Conservation (phyloP, 1,284 basidiomycete genomes). For the Rhizopogon hawkerae region DNA sequence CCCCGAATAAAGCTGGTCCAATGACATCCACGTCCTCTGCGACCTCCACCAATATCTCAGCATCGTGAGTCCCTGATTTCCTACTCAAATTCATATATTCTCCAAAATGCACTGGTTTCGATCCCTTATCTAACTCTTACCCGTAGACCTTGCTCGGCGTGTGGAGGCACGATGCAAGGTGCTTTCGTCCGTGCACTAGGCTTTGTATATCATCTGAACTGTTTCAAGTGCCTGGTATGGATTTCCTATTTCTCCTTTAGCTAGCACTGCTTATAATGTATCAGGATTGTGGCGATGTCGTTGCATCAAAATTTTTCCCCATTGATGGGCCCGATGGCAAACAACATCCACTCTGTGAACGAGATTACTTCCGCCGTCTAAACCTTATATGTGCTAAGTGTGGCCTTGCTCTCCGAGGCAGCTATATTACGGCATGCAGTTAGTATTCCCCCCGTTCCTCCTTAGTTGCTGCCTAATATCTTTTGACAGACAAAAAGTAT, state of each 20-base stretch:
- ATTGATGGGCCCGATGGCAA: slow-evolving; percentile 82
- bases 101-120: slow-evolving; percentile 1
- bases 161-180: slow-evolving; percentile 76
- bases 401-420: slow-evolving; percentile 86
- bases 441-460: slow-evolving; percentile 34
- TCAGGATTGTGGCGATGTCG: slow-evolving; percentile 93
- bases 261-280: slow-evolving; percentile 1
- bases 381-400: slow-evolving; percentile 97
- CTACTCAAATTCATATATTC: slow-evolving; percentile 16
- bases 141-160: slow-evolving; percentile 59
- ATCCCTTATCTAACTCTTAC: slow-evolving; percentile 13
- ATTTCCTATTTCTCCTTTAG: slow-evolving; percentile 10
- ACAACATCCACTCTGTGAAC: slow-evolving; percentile 92
- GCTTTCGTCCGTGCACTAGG: slow-evolving; percentile 95
- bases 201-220: slow-evolving; percentile 91
- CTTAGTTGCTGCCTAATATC: slow-evolving; percentile 14
- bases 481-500: slow-evolving; percentile 82
- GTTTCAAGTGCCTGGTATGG: slow-evolving; percentile 92
- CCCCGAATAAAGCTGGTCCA: slow-evolving; percentile 36
- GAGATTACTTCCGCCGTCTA: slow-evolving; percentile 94
- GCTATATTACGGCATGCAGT: slow-evolving; percentile 99
- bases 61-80: slow-evolving; percentile 34
- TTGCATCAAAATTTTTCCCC: slow-evolving; percentile 98
- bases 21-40: slow-evolving; percentile 38
- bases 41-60: slow-evolving; percentile 34